A percentile compares a stretch with the other conserved stretches of the same genome.
Evolutionary conservation across 441 rosid species (phyloP).

Genomic region (Hura crepitans): DNA sequence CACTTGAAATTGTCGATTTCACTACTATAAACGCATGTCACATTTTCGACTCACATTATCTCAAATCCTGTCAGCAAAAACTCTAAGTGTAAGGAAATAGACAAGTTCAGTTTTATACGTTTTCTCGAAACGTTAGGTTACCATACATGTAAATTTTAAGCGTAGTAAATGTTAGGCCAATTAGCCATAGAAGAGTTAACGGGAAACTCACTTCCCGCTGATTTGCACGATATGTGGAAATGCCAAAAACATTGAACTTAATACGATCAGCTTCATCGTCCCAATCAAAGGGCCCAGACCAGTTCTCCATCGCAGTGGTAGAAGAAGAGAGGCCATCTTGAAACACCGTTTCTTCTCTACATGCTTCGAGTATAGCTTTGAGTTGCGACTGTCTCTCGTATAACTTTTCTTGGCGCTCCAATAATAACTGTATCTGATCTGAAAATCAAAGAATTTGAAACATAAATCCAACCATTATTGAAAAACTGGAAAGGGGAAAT

Average conservation of each 20-base stretch:
- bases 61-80: too few species aligned
- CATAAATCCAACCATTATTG: not conserved
- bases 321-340: not conserved
- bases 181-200: not conserved
- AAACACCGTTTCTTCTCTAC: slow-evolving; percentile 16
- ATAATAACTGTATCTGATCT: slow-evolving; percentile 65
- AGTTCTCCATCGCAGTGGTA: slow-evolving; percentile 40
- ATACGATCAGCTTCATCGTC: slow-evolving; percentile 73
- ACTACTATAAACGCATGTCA: too few species aligned
- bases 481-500: not conserved
- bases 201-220: slow-evolving; percentile 63
- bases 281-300: slow-evolving; percentile 82
- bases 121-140: too few species aligned
- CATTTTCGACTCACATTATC: too few species aligned
- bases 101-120: too few species aligned
- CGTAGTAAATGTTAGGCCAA: too few species aligned
- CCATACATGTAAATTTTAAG: too few species aligned
- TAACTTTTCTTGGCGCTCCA: slow-evolving; percentile 70
- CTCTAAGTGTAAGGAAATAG: too few species aligned
- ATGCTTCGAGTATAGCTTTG: slow-evolving; percentile 52
- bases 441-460: not conserved
- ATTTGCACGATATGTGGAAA: slow-evolving; percentile 73
- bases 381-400: slow-evolving; percentile 66
- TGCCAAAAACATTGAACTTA: slow-evolving; percentile 81
- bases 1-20: too few species aligned